These are phyloP conservation scores for Nannochloris sp. DNA, from an alignment of 139 green algal genomes.

Conservation along the genomic window DNA sequence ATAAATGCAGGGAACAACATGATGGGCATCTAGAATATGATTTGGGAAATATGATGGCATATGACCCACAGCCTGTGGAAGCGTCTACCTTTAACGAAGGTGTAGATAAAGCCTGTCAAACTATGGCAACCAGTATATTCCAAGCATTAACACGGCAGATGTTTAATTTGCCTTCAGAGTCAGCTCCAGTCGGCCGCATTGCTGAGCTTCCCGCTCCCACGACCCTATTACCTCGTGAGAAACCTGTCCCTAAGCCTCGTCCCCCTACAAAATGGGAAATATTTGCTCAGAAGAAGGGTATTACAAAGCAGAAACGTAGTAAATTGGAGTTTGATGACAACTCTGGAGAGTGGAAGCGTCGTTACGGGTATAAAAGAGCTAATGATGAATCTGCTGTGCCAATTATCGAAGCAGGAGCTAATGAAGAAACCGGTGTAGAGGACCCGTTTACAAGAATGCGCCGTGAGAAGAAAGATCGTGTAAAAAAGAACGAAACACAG, in stretches of 20 bases:
- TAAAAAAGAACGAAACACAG: conserved; percentile 58
- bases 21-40: conserved; percentile 72
- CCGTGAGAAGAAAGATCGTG: conserved; percentile 66
- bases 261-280: conserved; percentile 86
- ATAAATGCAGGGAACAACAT: conserved; percentile 43
- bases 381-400: conserved; percentile 72
- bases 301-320: conserved; percentile 80
- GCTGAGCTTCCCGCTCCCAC: conserved; percentile 62
- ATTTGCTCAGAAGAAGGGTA: conserved; percentile 93
- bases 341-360: conserved; percentile 58
- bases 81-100: not conserved
- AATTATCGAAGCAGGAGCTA: conserved; percentile 77
- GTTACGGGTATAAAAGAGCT: conserved; percentile 84
- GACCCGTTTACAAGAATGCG: conserved; percentile 80
- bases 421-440: conserved; percentile 60
- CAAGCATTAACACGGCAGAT: conserved; percentile 65
- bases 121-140: conserved; percentile 52
- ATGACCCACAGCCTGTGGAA: conserved; percentile 61
- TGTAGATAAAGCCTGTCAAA: conserved; percentile 30
- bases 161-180: conserved; percentile 62
- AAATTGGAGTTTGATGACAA: conserved; percentile 85
- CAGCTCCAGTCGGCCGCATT: conserved; percentile 52
- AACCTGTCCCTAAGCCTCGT: conserved; percentile 76
- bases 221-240: conserved; percentile 66
- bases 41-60: conserved; percentile 73